Evolutionary conservation across 352 stramenopile species (phyloP).

Genomic region (Phytophthora ramorum): DNA sequence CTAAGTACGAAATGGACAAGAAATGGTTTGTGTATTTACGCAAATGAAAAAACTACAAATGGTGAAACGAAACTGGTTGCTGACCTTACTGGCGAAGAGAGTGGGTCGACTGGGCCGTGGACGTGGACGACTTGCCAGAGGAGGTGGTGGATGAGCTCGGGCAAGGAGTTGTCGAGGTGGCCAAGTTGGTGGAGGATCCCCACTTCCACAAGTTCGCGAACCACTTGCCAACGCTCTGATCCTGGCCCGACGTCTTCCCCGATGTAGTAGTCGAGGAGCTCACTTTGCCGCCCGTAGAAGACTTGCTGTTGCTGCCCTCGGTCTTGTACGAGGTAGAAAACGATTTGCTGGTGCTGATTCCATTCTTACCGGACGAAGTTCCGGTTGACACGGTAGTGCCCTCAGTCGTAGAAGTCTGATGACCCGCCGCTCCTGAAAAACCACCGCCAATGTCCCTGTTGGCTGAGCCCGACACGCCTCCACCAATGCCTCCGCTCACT

Average conservation of each 20-base stretch:
- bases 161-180: neutral
- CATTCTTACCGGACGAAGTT: neutral
- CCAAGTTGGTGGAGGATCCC: neutral
- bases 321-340: neutral
- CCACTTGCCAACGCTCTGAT: neutral
- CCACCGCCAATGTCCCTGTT: neutral
- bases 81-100: slow-evolving; percentile 5
- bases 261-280: neutral
- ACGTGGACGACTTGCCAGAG: neutral
- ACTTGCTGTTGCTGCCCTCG: neutral
- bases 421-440: no score
- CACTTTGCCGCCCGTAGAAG: neutral
- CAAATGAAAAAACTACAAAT: no score
- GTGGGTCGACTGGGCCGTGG: neutral
- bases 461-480: neutral
- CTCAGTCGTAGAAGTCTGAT: no score
- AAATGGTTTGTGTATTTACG: neutral
- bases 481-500: neutral
- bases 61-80: no score
- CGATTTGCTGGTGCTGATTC: neutral
- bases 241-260: neutral
- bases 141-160: neutral
- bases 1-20: neutral
- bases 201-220: neutral
- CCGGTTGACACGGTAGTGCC: no score